Conservation (phyloP, 148 eudicot species). For the Nepenthes gracilis region DNA sequence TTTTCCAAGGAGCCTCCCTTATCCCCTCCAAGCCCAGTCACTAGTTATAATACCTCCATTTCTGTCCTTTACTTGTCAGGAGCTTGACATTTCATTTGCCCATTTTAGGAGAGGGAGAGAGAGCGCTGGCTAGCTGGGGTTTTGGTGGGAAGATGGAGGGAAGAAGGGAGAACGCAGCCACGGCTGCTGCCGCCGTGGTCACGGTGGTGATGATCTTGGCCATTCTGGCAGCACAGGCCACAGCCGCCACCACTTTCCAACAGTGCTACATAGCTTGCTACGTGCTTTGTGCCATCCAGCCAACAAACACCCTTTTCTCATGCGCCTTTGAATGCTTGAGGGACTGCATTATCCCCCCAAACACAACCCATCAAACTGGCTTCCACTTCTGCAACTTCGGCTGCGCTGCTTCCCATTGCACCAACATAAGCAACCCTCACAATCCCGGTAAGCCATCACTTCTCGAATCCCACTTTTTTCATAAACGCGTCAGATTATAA, state of each 20-base stretch:
- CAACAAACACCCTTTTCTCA: slow-evolving; percentile 26
- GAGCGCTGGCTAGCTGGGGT: too few relatives aligned
- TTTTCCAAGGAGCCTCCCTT: too few relatives aligned
- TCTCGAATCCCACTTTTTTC: neutral
- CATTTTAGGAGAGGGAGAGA: too few relatives aligned
- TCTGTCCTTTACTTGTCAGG: too few relatives aligned
- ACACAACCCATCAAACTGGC: neutral
- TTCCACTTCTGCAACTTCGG: slow-evolving; percentile 36
- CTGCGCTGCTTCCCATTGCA: slow-evolving; percentile 34
- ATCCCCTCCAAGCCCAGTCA: too few relatives aligned
- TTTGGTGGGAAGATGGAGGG: too few relatives aligned
- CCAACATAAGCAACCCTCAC: slow-evolving; percentile 21
- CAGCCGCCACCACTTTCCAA: slow-evolving; percentile 24
- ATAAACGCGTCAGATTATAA: neutral
- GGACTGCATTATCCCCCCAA: slow-evolving; percentile 31
- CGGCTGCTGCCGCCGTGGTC: neutral
- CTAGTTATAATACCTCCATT: too few relatives aligned
- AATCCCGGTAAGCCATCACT: slow-evolving; percentile 19
- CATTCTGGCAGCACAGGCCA: slow-evolving; percentile 1
- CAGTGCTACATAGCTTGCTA: slow-evolving; percentile 33
- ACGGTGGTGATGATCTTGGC: neutral
- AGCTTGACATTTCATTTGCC: too few relatives aligned
- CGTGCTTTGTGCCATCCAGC: slow-evolving; percentile 35
- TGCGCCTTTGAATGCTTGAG: slow-evolving; percentile 37
- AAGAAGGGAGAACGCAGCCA: too few relatives aligned